A percentile compares a stretch with the other conserved stretches of the same genome.
Conservation (phyloP, 2,329 filamentous ascomycete genomes). For the Nemania bipapillata region DNA sequence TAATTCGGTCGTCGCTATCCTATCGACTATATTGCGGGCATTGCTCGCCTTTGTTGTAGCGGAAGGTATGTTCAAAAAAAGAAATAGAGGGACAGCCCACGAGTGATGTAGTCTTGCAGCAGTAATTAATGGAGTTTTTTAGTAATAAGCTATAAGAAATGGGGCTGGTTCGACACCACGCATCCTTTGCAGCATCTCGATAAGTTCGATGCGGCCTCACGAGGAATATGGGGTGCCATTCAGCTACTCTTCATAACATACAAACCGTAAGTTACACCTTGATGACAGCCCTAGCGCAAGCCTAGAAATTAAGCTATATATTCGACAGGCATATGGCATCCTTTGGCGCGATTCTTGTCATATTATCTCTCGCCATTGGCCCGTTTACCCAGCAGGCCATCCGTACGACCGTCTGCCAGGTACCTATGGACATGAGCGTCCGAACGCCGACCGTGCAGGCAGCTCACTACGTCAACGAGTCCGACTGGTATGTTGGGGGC, state of each 20-base stretch:
- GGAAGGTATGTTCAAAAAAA: background rate
- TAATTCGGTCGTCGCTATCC: background rate
- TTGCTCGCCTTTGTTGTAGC: background rate
- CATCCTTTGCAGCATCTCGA: conserved; percentile 3
- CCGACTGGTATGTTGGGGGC: background rate
- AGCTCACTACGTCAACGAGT: background rate
- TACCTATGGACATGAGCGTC: background rate
- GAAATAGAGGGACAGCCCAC: background rate
- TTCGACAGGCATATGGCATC: conserved; percentile 1
- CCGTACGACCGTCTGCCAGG: background rate
- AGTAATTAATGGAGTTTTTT: background rate
- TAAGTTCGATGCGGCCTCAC: background rate
- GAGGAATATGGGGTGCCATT: background rate
- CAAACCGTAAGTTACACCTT: background rate
- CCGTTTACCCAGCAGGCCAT: conserved; percentile 1
- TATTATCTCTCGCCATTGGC: background rate
- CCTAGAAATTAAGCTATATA: background rate
- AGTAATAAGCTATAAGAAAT: conserved; percentile 1
- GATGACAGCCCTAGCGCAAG: background rate
- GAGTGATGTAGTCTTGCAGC: background rate
- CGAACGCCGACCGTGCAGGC: background rate
- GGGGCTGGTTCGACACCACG: conserved; percentile 1
- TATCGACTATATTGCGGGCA: conserved; percentile 1
- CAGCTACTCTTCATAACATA: background rate
- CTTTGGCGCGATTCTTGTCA: background rate